Evolutionary conservation across 148 eudicot genomes (phyloP), one percentile per base, ranked within the genome.

Genomic region (Rhododendron ovatum): DNA sequence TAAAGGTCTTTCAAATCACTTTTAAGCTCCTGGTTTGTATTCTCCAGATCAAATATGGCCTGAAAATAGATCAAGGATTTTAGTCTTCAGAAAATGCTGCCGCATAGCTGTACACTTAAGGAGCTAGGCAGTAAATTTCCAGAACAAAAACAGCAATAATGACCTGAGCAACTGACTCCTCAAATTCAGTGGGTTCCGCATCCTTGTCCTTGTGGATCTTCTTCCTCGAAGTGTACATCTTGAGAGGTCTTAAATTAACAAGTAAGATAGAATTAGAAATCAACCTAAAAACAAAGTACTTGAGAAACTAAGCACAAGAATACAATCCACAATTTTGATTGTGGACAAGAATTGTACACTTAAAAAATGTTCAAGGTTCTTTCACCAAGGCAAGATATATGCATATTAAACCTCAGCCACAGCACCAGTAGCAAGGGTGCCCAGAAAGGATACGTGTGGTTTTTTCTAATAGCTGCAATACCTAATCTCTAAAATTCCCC

Each of bases 11-110:
- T 95, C 93, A 95, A 87, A 22, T 95, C 98, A 87, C 93, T 88
- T 82, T 89, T 90, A 14, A 95, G 91, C 45, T 95, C 98, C 43
- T 87, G 88, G 91, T 91, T 93, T 59, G 91, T 90, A 59, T 90
- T 92, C 86, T 95, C 98, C 91, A 95, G 75, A 84, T 95, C 98
- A 92, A 94, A 95, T 37, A 95, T 80, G 7, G 96, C 96, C 98
- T 94, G 84, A 3, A 83, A 87, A 24, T 26, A 74, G 24, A 67
- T 18, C 28, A 30, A 48, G 47, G n/a, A 18, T 15, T 20, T 6
- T 12, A 79, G 67, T 63, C 55, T 24, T 65, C 78, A 45, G 30
- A 5, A 57, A 11, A 50, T 17, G 51, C 84, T n/a, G 71, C 18
- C 78, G 30, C 37, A n/a, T 26, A 8, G 33, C 74, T 37, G 47